Base-by-base conservation (phyloP, 495 filamentous ascomycete species). In the Aspergillus biplanus region DNA sequence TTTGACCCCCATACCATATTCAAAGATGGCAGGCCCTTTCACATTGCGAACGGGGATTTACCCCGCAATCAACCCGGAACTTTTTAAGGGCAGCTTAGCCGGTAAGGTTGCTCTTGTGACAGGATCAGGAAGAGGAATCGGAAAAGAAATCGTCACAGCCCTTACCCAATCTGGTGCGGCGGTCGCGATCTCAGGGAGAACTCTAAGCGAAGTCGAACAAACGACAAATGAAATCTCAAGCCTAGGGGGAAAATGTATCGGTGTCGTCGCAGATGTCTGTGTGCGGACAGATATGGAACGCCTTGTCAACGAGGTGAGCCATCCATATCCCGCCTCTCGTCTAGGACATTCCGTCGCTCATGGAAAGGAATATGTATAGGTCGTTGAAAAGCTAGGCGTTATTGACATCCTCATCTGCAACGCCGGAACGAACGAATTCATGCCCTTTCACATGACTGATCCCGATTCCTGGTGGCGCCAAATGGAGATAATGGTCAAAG, bases 331-430 rank as follows among this genome's bases (percentile, higher is more conserved):
- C 6, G 5, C 47, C 6, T 21, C 16, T 27, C 5, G 9, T 18
- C 9, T 27, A n/a, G 5, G 6, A 6, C 16, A 27, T 18, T 50
- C 2, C 47, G 7, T 31, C 6, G 47, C 47, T 50, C 47, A 50
- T 50, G n/a, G 0, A 1, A 18, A 49, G 47, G 6, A 4, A 21
- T 6, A 7, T 50, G 15, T 4, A 9, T 50, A 50, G 47, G 47
- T 50, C 1, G 21, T 31, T 11, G 47, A 27, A 50, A 50, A 27
- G 6, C 47, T 50, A 18, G 47, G 47, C 3, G 15, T 18, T 1
- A 18, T 50, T 18, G 47, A 50, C 7, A 50, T 50, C 47, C 47
- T 50, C 47, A 50, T 50, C n/a, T 50, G 47, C 47, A 50, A 50
- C 11, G 47, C 47, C 6, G 47, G 47, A 11, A 50, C 47, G 6